Evolutionary conservation across 2,329 filamentous ascomycete species (phyloP), one percentile per base, ranked within the genome.

Genomic region (Penicillium sp.): DNA sequence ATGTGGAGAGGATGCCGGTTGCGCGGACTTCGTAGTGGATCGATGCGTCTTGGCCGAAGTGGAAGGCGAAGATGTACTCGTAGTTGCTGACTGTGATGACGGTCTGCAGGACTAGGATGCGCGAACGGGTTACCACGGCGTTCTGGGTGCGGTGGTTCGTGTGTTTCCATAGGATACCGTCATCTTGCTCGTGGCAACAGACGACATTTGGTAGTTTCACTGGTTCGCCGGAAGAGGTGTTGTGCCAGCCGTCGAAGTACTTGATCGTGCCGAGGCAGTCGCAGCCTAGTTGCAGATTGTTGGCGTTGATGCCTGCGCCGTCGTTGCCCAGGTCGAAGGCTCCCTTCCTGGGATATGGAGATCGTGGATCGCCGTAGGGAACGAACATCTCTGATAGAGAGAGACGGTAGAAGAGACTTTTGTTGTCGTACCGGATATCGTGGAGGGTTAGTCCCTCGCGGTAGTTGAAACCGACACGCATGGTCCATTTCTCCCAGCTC

Each of bases 251-350:
- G 44, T 74, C 68, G 35, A 76, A 74, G 50, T 77, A 76, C 28
- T 73, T 72, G 60, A 77, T 76, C 22, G 63, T 50, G 13, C 75
- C 75, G 1, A 76, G 62, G 42, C 75, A 77, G 52, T 78, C 74
- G 44, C 74, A 77, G 0, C 75, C 75, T 5, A 65, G 52, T 4
- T 31, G 51, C 4, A 77, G 56, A 30, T 76, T 75, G 51, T 78
- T 78, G 1, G 75, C 70, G 46, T 69, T 74, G 27, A 71, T 61
- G 0, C 75, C 74, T 0, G 72, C 73, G 6, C 74, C 74, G 46
- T 71, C 68, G 39, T 74, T 71, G 1, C 75, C 75, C 1, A 77
- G 62, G 49, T 78, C 75, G 45, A 77, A 78, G 4, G 74, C 75
- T 14, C 57, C 69, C 51, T 77, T 77, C 2, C 75, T 64, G 5